Conservation (phyloP, 345 rosid genomes). For the Citrus maxima region DNA sequence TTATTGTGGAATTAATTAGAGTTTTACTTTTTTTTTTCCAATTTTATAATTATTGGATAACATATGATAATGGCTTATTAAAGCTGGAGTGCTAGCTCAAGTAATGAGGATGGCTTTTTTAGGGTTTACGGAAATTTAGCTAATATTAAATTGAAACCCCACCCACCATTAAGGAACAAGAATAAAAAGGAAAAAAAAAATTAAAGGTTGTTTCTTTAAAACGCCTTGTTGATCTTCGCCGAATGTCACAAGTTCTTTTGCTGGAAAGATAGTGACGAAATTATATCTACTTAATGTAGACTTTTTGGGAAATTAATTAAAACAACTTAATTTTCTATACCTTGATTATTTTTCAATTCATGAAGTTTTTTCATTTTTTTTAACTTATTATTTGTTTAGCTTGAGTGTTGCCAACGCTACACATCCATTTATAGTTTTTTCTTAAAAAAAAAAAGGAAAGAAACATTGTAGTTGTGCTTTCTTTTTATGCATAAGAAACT, state of each 20-base stretch:
- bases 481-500: background rate
- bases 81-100: background rate
- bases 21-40: background rate
- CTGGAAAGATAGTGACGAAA: background rate
- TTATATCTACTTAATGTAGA: background rate
- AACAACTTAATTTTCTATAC: background rate
- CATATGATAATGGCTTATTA: background rate
- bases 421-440: background rate
- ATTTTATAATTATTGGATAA: slow-evolving; percentile 3
- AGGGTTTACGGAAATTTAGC: background rate
- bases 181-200: no score
- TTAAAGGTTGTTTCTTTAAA: background rate
- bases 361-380: background rate
- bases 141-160: background rate
- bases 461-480: background rate
- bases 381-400: background rate
- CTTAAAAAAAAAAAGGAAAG: no score
- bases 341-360: background rate
- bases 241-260: background rate
- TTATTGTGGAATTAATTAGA: slow-evolving; percentile 7
- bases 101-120: background rate
- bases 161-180: background rate
- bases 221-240: background rate
- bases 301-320: background rate
- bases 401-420: background rate